phyloP scores from a whole-genome alignment of 2,329 filamentous ascomycete species.

The Mycogone perniciosa region DNA sequence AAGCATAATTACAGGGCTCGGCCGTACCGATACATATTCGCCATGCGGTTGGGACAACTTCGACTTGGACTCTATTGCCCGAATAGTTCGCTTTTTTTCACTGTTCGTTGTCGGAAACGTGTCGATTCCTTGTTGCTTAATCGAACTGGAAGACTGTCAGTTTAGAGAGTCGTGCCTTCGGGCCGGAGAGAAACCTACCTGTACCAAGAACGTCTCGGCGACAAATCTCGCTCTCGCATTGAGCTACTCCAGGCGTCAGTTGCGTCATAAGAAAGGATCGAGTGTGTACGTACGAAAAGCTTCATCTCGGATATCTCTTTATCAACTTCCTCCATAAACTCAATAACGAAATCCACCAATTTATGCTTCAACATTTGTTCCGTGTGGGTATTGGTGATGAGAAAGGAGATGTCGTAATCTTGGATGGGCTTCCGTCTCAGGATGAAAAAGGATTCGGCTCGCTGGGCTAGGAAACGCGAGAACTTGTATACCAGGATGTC shows the following conservation, averaged over 20 bases:
- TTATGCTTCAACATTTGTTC: constrained; percentile 99
- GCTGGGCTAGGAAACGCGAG: constrained; percentile 89
- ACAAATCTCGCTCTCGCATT: constrained; percentile 97
- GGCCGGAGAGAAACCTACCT: too few relatives aligned
- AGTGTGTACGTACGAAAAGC: constrained; percentile 74
- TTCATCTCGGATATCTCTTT: constrained; percentile 99
- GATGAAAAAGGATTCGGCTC: constrained; percentile 96
- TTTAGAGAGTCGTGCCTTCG: too few relatives aligned
- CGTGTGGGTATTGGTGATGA: constrained; percentile 98
- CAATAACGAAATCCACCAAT: constrained; percentile 96
- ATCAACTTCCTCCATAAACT: constrained; percentile 99
- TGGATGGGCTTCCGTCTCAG: constrained; percentile 86
- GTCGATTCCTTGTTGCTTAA: too few relatives aligned
- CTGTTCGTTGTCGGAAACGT: too few relatives aligned
- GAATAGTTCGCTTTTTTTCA: too few relatives aligned
- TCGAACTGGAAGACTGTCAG: too few relatives aligned
- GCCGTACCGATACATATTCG: too few relatives aligned
- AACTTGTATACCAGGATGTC: constrained; percentile 98
- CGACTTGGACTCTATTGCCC: too few relatives aligned
- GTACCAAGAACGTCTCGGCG: too few relatives aligned
- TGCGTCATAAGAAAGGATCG: neutral
- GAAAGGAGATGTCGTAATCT: constrained; percentile 98
- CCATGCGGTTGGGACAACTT: too few relatives aligned
- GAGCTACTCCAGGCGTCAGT: constrained; percentile 48
- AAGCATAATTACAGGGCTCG: too few relatives aligned